Evolutionary conservation across 345 rosid species (phyloP).

Genomic region (Mercurialis annua): DNA sequence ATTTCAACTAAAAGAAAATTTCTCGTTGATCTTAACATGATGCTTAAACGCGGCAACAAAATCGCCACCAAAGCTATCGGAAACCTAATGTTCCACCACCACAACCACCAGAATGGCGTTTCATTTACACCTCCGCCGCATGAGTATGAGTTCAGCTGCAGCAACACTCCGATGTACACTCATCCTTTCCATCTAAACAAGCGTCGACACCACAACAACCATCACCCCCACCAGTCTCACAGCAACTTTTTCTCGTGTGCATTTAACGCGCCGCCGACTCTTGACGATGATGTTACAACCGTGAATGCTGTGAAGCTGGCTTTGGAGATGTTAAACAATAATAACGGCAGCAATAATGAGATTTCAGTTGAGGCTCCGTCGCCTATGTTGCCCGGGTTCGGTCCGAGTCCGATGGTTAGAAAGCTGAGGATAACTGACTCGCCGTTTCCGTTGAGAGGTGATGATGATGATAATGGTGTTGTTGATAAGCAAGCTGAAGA

Average conservation of each 20-base stretch:
- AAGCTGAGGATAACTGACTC: conserved; percentile 92
- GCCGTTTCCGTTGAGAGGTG: conserved; percentile 66
- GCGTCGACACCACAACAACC: conserved; percentile 33
- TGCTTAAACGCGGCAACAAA: conserved; percentile 78
- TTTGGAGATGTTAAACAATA: conserved; percentile 53
- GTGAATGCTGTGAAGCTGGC: conserved; percentile 45
- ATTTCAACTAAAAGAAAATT: conserved; percentile 50
- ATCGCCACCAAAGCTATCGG: conserved; percentile 54
- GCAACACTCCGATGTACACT: conserved; percentile 65
- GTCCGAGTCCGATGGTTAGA: conserved; percentile 71
- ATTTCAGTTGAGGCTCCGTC: conserved; percentile 48
- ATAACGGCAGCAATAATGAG: conserved; percentile 30
- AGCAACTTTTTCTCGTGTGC: conserved; percentile 53
- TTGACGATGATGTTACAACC: conserved; percentile 44
- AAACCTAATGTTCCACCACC: conserved; percentile 59
- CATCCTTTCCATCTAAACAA: conserved; percentile 39
- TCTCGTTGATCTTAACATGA: conserved; percentile 61
- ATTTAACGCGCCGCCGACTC: conserved; percentile 53
- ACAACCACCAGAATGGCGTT: conserved; percentile 23
- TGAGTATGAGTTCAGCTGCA: conserved; percentile 97
- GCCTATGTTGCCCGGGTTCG: conserved; percentile 76
- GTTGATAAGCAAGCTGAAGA: conserved; percentile 82
- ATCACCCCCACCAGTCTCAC: conserved; percentile 26
- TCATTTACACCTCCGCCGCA: conserved; percentile 15
- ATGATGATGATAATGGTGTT: conserved; percentile 41